A percentile compares a stretch with the other conserved stretches of the same genome.
phyloP scores from a whole-genome alignment of 1,284 basidiomycete genomes.

The Macrocystidia cucumis region DNA sequence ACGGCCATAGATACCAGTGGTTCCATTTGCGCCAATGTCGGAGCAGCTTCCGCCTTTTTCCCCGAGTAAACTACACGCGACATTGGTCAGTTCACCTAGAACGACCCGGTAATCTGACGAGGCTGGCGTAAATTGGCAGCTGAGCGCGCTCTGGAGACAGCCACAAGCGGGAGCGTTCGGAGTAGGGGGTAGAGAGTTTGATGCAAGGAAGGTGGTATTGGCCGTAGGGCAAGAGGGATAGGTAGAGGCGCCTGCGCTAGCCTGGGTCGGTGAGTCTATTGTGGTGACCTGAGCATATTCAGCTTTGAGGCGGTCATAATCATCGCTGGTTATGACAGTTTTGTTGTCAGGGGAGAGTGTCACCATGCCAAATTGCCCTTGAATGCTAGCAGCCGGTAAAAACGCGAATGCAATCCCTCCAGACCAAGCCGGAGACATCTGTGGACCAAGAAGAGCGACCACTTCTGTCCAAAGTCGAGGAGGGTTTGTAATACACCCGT shows the following conservation, averaged over 20 bases:
- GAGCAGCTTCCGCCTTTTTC: constrained; percentile 53
- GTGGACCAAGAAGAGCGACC: constrained; percentile 58
- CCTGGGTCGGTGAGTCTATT: constrained; percentile 52
- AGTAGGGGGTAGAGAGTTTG: constrained; percentile 71
- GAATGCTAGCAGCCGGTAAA: constrained; percentile 62
- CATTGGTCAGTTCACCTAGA: constrained; percentile 63
- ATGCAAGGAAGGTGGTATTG: constrained; percentile 56
- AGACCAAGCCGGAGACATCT: constrained; percentile 78
- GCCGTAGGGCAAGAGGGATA: constrained; percentile 63
- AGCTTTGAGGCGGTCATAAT: constrained; percentile 60
- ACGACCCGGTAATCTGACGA: constrained; percentile 59
- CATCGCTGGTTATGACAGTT: constrained; percentile 55
- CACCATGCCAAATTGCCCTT: constrained; percentile 81
- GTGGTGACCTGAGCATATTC: constrained; percentile 58
- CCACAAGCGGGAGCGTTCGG: constrained; percentile 75
- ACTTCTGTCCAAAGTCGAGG: constrained; percentile 82
- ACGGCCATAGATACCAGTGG: constrained; percentile 68
- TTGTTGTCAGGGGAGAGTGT: constrained; percentile 56
- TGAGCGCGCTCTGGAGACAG: constrained; percentile 63
- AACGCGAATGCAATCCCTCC: constrained; percentile 88
- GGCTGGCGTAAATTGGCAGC: constrained; percentile 64
- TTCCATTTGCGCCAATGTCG: constrained; percentile 68
- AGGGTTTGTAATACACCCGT: constrained; percentile 60
- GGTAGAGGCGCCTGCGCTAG: constrained; percentile 40
- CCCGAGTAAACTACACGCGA: constrained; percentile 67